phyloP scores from a whole-genome alignment of 768 basidiomycete species.

The Lactarius indigo region DNA sequence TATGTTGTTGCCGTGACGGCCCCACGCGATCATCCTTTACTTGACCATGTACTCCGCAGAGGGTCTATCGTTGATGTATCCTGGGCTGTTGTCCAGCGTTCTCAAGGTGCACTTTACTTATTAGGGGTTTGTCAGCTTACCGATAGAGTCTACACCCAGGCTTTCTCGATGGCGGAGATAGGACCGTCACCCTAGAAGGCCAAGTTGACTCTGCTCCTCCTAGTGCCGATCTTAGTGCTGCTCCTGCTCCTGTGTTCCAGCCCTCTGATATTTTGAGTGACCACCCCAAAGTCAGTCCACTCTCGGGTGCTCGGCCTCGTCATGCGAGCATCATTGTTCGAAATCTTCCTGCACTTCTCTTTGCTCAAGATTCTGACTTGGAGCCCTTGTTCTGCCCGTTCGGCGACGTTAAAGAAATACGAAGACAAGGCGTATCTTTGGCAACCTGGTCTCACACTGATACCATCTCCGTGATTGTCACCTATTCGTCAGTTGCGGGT shows the following conservation, averaged over 20 bases:
- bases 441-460: conserved; percentile 36
- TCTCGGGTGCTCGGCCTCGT: conserved; percentile 7
- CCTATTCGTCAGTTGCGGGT: conserved; percentile 50
- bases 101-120: conserved; percentile 51
- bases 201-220: conserved; percentile 37
- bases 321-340: conserved; percentile 49
- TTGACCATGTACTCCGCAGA: conserved; percentile 35
- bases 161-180: conserved; percentile 80
- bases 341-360: conserved; percentile 63
- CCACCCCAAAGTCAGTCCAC: conserved; percentile 3
- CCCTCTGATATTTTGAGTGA: conserved; percentile 22
- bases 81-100: conserved; percentile 86
- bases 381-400: conserved; percentile 74
- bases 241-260: conserved; percentile 29
- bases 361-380: conserved; percentile 62
- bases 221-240: conserved; percentile 30
- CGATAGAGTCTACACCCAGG: conserved; percentile 38
- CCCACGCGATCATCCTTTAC: neutral
- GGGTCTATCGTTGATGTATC: conserved; percentile 77
- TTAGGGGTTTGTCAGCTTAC: conserved; percentile 13
- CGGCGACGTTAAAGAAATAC: conserved; percentile 61
- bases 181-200: conserved; percentile 56
- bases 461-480: conserved; percentile 57
- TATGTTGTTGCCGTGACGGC: conserved; percentile 34
- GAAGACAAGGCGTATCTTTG: conserved; percentile 38